Conservation (phyloP, 352 stramenopile genomes). For the Phytopythium boreale region DNA sequence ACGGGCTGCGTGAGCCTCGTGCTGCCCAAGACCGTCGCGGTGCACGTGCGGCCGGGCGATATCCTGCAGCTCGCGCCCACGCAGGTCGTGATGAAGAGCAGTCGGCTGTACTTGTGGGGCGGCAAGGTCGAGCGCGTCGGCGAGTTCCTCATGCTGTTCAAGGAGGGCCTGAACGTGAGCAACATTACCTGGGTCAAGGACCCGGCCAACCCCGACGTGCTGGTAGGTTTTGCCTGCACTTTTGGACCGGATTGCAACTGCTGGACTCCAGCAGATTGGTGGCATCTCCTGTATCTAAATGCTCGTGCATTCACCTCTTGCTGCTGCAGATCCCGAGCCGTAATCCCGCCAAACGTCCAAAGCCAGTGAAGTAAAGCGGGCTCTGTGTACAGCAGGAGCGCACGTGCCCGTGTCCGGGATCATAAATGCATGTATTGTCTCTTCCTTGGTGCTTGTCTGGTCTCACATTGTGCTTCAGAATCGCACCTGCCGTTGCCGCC, state of each 20-base stretch:
- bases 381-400: background rate
- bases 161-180: conserved; percentile 81
- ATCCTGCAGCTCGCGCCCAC: conserved; percentile 64
- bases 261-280: background rate
- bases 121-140: conserved; percentile 81
- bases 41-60: conserved; percentile 71
- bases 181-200: conserved; percentile 83
- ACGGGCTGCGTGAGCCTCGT: conserved; percentile 78
- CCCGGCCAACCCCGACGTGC: conserved; percentile 55
- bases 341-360: conserved; percentile 56
- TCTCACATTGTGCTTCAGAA: background rate
- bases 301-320: background rate
- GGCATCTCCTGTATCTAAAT: background rate
- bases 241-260: background rate
- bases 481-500: background rate
- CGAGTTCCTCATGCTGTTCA: conserved; percentile 86
- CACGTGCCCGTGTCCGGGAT: background rate
- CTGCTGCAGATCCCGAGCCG: conserved; percentile 44
- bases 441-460: background rate
- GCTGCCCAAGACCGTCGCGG: conserved; percentile 61
- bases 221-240: conserved; percentile 31
- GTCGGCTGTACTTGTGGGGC: conserved; percentile 73
- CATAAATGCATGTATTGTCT: background rate
- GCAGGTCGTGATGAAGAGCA: conserved; percentile 79
- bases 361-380: conserved; percentile 24